Conservation (phyloP, 139 green algal species). For the Choricystis sp. region DNA sequence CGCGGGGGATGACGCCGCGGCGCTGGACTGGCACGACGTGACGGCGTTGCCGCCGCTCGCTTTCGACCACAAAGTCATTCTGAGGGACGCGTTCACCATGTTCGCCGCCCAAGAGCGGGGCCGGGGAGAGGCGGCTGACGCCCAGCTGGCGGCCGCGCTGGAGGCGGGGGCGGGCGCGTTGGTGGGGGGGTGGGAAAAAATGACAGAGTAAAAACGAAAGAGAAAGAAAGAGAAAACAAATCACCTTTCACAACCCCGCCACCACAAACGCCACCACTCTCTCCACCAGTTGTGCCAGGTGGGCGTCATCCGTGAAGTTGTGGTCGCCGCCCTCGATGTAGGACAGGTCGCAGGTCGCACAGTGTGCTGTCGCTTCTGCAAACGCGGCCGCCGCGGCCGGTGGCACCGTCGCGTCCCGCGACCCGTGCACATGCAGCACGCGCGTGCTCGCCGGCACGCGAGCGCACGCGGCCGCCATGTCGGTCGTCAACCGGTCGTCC, state of each 20-base stretch:
- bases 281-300: neutral
- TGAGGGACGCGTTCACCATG: slow-evolving; percentile 13
- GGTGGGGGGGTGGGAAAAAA: neutral
- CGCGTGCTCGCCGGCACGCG: neutral
- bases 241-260: neutral
- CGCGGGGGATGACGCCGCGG: slow-evolving; percentile 18
- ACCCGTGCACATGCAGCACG: neutral
- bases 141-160: neutral
- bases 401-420: neutral
- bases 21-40: slow-evolving; percentile 16
- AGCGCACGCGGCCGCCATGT: neutral
- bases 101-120: neutral
- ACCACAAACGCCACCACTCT: neutral
- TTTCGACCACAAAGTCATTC: slow-evolving; percentile 33
- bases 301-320: neutral
- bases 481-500: too few species aligned
- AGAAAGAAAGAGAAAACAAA: neutral
- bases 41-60: slow-evolving; percentile 18
- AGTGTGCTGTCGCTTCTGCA: neutral
- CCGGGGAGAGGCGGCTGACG: neutral
- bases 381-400: neutral
- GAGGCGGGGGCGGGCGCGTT: neutral
- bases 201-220: too few species aligned
- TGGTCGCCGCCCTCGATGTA: neutral
- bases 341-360: neutral